These are phyloP conservation scores for Chytriomyces sp. DNA, from an alignment of 192 early-diverging fungal genomes.

Conservation along the genomic window DNA sequence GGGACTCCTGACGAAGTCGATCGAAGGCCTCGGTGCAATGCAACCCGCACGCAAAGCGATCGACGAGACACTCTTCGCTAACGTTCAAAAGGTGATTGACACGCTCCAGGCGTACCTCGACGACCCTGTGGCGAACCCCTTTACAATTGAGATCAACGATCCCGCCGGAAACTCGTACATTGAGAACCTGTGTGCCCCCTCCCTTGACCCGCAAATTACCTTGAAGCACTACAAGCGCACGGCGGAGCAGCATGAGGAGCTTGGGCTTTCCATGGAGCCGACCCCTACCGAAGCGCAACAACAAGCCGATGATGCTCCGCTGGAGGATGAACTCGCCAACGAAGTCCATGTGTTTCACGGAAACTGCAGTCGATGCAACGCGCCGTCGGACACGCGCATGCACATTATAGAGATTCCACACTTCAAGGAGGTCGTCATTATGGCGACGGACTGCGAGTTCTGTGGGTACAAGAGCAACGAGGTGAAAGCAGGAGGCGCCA, in stretches of 20 bases:
- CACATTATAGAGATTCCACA: slow-evolving; percentile 72
- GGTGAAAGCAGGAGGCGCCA: slow-evolving; percentile 91
- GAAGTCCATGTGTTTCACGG: slow-evolving; percentile 67
- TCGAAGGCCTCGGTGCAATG: slow-evolving; percentile 78
- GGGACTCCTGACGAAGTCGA: slow-evolving; percentile 72
- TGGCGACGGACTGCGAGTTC: slow-evolving; percentile 86
- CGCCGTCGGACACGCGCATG: slow-evolving; percentile 82
- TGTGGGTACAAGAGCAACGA: slow-evolving; percentile 97
- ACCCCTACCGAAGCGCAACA: slow-evolving; percentile 62
- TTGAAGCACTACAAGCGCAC: slow-evolving; percentile 71
- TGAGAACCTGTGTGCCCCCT: slow-evolving; percentile 80
- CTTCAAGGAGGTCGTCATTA: slow-evolving; percentile 94
- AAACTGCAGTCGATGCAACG: slow-evolving; percentile 83
- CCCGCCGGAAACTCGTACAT: slow-evolving; percentile 91
- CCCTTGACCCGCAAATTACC: slow-evolving; percentile 74
- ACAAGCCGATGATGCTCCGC: slow-evolving; percentile 39
- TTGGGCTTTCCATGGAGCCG: too few relatives aligned
- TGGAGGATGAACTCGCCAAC: background rate
- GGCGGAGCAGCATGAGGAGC: slow-evolving; percentile 72
- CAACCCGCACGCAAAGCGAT: slow-evolving; percentile 75
- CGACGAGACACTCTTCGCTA: slow-evolving; percentile 66
- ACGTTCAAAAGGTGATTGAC: slow-evolving; percentile 72
- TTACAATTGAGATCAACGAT: slow-evolving; percentile 84
- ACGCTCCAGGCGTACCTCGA: slow-evolving; percentile 64
- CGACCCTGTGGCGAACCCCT: slow-evolving; percentile 46